These are phyloP conservation scores for Dictyostelium capitatum DNA, from an alignment of 78 protist species.

Conservation along the genomic window DNA sequence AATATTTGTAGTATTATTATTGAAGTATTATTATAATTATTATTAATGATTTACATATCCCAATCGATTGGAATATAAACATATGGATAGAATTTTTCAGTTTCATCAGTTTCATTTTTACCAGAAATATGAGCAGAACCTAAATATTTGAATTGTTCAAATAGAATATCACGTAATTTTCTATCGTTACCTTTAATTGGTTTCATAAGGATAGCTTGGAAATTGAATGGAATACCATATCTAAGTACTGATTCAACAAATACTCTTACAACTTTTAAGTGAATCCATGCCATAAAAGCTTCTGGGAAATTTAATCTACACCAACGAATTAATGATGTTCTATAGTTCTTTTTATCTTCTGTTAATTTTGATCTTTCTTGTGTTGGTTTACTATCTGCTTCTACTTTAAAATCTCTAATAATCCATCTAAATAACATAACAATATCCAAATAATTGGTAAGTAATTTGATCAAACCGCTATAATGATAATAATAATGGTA, in stretches of 20 bases:
- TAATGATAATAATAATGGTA: too few relatives aligned
- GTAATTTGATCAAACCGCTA: background rate
- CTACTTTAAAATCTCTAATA: constrained; percentile 61
- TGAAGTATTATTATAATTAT: background rate
- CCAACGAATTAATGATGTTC: constrained; percentile 88
- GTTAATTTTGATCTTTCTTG: constrained; percentile 48
- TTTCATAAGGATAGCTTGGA: constrained; percentile 85
- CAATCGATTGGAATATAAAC: constrained; percentile 56
- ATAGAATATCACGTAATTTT: constrained; percentile 53
- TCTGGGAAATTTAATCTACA: constrained; percentile 92
- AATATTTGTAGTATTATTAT: background rate
- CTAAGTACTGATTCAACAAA: constrained; percentile 94
- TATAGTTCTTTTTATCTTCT: constrained; percentile 76
- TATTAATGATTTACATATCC: constrained; percentile 25
- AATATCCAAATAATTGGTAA: background rate
- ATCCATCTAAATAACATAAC: constrained; percentile 1
- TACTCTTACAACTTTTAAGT: constrained; percentile 91
- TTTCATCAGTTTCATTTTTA: constrained; percentile 42
- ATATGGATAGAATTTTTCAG: constrained; percentile 77
- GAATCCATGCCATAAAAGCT: constrained; percentile 88
- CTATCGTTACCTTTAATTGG: constrained; percentile 55
- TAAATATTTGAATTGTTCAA: constrained; percentile 63
- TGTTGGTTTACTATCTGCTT: constrained; percentile 38
- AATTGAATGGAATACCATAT: constrained; percentile 92
- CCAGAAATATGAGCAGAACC: constrained; percentile 61